Base-by-base conservation (phyloP, 2,329 filamentous ascomycete genomes). In the Beauveria bassiana region DNA sequence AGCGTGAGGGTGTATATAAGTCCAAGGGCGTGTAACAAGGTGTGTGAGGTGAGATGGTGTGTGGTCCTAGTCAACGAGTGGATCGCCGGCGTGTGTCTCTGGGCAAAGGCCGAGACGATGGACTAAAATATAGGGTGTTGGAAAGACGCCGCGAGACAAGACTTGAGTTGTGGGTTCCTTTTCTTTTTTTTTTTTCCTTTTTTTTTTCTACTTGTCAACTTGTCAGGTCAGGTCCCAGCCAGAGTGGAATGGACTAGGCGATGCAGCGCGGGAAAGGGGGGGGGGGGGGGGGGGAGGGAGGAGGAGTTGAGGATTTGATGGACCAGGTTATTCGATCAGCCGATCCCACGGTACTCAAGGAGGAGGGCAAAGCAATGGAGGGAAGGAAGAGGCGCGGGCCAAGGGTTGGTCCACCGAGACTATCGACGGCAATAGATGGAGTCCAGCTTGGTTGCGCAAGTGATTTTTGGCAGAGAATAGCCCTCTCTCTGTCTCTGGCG, bases 91-190 rank as follows among this genome's bases (percentile, higher is more conserved):
- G 60, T 34, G 54, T 62, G 54, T 59, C 54, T 61, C 38, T 61
- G 45, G 14, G 56, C 46, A 52, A 45, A 52, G 57, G 47, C 57
- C 57, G 57, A 59, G 56, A 51, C 31, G 49, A 55, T 31, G 22
- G 8, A 18, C 31, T 26, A 61, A 34, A 42, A 58, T 8, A 47
- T 50, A 38, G 34, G 34, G 51, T 61, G 59, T 55, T 53, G 66
- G 63, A 68, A 69, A 71, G 69, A 68, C 63, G 66, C 69, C 68
- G 70, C 72, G 74, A 76, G 70, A 75, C 69, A 74, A 65, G 63
- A 62, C 61, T 24, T 61, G 24, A 55, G 62, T 68, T 68, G 67
- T 68, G 66, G 63, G 63, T 63, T 66, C 64, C 70, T 8, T 47
- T 58, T 50, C 34, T 56, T 55, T 55, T 22, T 31, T 43, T 1